phyloP scores from a whole-genome alignment of 169 alveolate species.

The Eimeria maxima region DNA sequence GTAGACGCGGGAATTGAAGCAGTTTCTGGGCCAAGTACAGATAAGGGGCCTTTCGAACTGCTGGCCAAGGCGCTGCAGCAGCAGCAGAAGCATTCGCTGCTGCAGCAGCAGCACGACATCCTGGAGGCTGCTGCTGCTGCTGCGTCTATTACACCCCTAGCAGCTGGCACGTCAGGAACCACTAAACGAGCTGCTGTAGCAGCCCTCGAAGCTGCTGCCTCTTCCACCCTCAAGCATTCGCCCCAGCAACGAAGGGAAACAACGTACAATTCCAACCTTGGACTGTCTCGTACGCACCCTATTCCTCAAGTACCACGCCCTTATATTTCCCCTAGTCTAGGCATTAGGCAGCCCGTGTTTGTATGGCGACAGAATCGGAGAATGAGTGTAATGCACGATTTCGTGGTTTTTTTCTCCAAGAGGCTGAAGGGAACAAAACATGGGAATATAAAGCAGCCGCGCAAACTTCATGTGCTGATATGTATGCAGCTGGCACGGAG shows the following conservation, averaged over 20 bases:
- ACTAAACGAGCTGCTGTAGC: background rate
- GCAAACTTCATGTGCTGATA: background rate
- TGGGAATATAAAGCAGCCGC: background rate
- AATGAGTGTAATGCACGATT: no score
- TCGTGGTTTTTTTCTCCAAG: background rate
- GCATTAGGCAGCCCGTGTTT: background rate
- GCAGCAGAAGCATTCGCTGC: constrained; percentile 53
- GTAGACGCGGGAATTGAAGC: constrained; percentile 52
- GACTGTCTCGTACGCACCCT: background rate
- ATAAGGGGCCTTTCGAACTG: constrained; percentile 49
- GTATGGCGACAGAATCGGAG: background rate
- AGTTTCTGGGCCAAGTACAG: background rate
- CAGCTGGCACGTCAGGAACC: background rate
- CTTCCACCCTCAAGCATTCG: background rate
- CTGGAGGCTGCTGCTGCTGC: constrained; percentile 56
- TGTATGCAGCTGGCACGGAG: background rate
- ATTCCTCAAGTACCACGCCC: no score
- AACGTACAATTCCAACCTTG: background rate
- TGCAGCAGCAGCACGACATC: constrained; percentile 67
- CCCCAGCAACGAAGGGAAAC: constrained; percentile 7
- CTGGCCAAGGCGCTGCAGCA: constrained; percentile 69
- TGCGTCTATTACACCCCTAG: constrained; percentile 61
- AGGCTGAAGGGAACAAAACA: background rate
- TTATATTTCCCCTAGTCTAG: background rate
- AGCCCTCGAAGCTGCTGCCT: constrained; percentile 37